Percentiles rank a stretch among this genome's conserved stretches.
phyloP scores from a whole-genome alignment of 352 stramenopile species.

The Globisporangium heterothallicum region DNA sequence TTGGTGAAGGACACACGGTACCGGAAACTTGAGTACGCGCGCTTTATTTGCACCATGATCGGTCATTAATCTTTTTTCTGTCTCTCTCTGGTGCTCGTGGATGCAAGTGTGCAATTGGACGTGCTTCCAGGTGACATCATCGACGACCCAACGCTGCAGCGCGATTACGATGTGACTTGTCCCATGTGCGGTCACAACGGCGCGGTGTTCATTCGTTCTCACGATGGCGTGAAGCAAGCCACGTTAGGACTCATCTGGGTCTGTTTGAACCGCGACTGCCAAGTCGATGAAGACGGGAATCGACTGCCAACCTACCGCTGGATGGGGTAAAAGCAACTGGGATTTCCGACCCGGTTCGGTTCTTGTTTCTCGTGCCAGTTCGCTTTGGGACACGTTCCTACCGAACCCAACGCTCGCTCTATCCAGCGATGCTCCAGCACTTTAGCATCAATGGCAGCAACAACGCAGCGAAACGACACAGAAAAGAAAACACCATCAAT shows the following conservation, averaged over 20 bases:
- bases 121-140: conserved; percentile 83
- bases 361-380: neutral
- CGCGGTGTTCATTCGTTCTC: conserved; percentile 84
- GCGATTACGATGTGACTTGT: conserved; percentile 81
- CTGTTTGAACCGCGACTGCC: conserved; percentile 85
- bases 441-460: no score
- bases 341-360: neutral
- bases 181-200: conserved; percentile 74
- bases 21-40: no score
- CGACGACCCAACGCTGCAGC: conserved; percentile 85
- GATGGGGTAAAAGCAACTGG: conserved; percentile 45
- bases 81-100: neutral
- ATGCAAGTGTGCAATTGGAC: conserved; percentile 73
- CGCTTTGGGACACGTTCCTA: neutral
- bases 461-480: no score
- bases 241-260: conserved; percentile 86
- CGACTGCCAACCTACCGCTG: conserved; percentile 81
- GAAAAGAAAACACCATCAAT: no score
- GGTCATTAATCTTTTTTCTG: neutral
- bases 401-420: neutral
- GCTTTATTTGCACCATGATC: conserved; percentile 1
- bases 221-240: conserved; percentile 85
- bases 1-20: conserved; percentile 87
- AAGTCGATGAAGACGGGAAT: conserved; percentile 81
- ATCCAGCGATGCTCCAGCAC: no score